Evolutionary conservation across 805 yeast genomes (phyloP).

Genomic region (Candida saitoana): DNA sequence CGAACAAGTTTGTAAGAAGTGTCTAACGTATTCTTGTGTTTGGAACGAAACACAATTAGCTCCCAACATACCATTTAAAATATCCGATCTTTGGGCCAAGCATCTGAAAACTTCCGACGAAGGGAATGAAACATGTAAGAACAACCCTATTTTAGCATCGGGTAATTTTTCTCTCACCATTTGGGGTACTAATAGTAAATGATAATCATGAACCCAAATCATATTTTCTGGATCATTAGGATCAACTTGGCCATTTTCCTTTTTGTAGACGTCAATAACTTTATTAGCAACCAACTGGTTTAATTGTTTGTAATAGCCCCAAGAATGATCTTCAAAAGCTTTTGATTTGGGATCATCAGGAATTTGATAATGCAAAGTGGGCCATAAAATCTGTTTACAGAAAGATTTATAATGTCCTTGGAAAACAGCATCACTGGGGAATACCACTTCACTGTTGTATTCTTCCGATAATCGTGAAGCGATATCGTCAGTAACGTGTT

Average conservation of each 20-base stretch:
- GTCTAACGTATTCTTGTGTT: constrained; percentile 89
- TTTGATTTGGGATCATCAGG: constrained; percentile 93
- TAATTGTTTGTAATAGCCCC: constrained; percentile 75
- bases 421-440: constrained; percentile 72
- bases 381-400: constrained; percentile 95
- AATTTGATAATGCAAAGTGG: constrained; percentile 86
- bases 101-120: constrained; percentile 91
- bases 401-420: constrained; percentile 89
- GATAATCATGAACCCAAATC: constrained; percentile 92
- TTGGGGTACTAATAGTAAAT: constrained; percentile 76
- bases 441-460: constrained; percentile 61
- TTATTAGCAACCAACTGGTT: constrained; percentile 79
- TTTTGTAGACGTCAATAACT: constrained; percentile 54
- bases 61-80: constrained; percentile 87
- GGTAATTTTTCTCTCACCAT: constrained; percentile 74
- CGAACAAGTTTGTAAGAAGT: constrained; percentile 86
- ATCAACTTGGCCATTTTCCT: constrained; percentile 46
- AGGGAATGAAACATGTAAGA: constrained; percentile 90
- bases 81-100: constrained; percentile 72
- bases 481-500: constrained; percentile 51
- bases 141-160: constrained; percentile 70
- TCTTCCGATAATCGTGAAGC: constrained; percentile 41
- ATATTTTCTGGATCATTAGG: constrained; percentile 51
- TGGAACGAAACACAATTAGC: constrained; percentile 88
- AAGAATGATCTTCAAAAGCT: constrained; percentile 93